phyloP scores from a whole-genome alignment of 441 rosid species.

The Metrosideros polymorpha region DNA sequence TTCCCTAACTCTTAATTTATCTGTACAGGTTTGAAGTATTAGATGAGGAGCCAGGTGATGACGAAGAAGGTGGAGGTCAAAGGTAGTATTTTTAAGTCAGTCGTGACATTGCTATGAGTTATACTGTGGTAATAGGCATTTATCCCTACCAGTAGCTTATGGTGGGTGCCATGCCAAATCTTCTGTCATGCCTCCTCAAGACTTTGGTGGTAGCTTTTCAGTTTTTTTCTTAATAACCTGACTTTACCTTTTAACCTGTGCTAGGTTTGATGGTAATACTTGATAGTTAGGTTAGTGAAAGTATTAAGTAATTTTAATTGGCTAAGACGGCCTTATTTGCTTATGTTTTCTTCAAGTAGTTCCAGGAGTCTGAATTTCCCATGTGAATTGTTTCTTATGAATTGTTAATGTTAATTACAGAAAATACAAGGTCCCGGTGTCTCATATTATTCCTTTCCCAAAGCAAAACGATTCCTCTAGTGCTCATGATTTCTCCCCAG shows the following conservation, averaged over 20 bases:
- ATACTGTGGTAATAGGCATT: background rate
- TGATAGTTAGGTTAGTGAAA: background rate
- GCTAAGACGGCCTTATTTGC: background rate
- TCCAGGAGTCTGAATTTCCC: background rate
- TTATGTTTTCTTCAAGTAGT: background rate
- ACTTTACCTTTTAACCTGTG: background rate
- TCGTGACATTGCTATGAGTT: background rate
- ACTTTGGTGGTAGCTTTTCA: background rate
- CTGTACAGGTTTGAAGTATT: constrained; percentile 74
- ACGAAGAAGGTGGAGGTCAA: constrained; percentile 73
- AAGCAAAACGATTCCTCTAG: constrained; percentile 57
- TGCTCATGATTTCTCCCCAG: constrained; percentile 51
- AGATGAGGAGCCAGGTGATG: constrained; percentile 96
- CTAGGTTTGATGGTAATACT: background rate
- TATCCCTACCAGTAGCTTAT: background rate
- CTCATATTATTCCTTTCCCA: constrained; percentile 82
- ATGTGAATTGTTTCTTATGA: background rate
- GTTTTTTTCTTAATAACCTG: background rate
- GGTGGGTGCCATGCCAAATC: background rate
- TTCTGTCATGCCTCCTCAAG: background rate
- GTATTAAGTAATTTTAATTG: background rate
- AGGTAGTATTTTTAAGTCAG: constrained; percentile 28
- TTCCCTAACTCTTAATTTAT: background rate
- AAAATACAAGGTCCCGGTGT: constrained; percentile 74
- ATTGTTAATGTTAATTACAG: constrained; percentile 22